Evolutionary conservation across 768 basidiomycete genomes (phyloP).

Genomic region (Xanthoconium purpureum): DNA sequence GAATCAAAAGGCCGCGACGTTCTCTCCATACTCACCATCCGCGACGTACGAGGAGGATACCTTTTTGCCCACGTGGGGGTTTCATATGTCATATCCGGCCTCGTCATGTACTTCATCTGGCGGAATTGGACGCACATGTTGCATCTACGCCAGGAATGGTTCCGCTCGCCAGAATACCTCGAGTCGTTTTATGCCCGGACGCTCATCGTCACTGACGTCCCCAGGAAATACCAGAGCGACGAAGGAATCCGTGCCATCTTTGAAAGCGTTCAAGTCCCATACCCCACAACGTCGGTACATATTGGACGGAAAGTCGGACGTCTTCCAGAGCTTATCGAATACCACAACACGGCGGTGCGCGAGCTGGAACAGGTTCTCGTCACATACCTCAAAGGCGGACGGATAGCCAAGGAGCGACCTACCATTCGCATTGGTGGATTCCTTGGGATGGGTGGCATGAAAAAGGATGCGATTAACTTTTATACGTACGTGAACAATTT

Average conservation of each 20-base stretch:
- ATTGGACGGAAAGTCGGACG: slow-evolving; percentile 84
- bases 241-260: slow-evolving; percentile 79
- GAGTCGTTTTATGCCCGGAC: slow-evolving; percentile 93
- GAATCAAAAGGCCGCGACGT: slow-evolving; percentile 47
- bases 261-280: slow-evolving; percentile 71
- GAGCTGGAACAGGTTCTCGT: slow-evolving; percentile 89
- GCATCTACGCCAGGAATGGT: slow-evolving; percentile 78
- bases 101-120: slow-evolving; percentile 71
- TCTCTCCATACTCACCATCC: slow-evolving; percentile 83
- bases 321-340: slow-evolving; percentile 87
- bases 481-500: slow-evolving; percentile 64
- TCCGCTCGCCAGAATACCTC: slow-evolving; percentile 84
- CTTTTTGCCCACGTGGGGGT: slow-evolving; percentile 84
- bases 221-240: slow-evolving; percentile 79
- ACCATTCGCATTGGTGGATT: slow-evolving; percentile 75
- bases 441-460: slow-evolving; percentile 79
- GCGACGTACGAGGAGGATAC: slow-evolving; percentile 66
- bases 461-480: slow-evolving; percentile 89
- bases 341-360: slow-evolving; percentile 91
- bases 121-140: slow-evolving; percentile 78
- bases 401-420: slow-evolving; percentile 77
- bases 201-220: slow-evolving; percentile 75
- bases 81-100: slow-evolving; percentile 75
- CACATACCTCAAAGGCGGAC: slow-evolving; percentile 82
- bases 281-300: slow-evolving; percentile 89